phyloP scores from a whole-genome alignment of 1,139 yeast genomes.

The Pichia norvegensis region DNA sequence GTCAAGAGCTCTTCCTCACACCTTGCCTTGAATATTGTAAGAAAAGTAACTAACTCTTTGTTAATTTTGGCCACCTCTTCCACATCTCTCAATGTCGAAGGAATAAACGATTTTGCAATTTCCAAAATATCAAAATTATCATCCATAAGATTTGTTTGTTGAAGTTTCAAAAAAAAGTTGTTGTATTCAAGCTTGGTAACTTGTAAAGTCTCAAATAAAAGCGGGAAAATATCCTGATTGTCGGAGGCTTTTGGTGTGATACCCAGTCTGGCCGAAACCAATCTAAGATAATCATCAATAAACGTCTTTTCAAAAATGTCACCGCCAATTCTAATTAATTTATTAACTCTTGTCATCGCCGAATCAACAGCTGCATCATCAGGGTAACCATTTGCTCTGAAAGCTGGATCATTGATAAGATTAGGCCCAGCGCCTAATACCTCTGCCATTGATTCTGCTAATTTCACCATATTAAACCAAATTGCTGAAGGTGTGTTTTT shows the following conservation, averaged over 20 bases:
- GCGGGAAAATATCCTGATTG: constrained; percentile 46
- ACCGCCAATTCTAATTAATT: constrained; percentile 55
- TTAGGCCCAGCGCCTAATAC: constrained; percentile 63
- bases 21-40: constrained; percentile 34
- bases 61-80: constrained; percentile 31
- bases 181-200: constrained; percentile 70
- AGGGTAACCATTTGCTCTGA: constrained; percentile 30
- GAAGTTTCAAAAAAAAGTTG: constrained; percentile 61
- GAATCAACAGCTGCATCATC: constrained; percentile 43
- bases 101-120: constrained; percentile 21
- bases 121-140: constrained; percentile 26
- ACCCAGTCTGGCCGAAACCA: constrained; percentile 68
- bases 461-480: constrained; percentile 87
- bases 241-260: constrained; percentile 38
- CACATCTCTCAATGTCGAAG: constrained; percentile 21
- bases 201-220: constrained; percentile 56
- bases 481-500: constrained; percentile 76
- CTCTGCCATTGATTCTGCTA: constrained; percentile 81
- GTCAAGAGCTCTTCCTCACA: constrained; percentile 32
- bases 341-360: constrained; percentile 55
- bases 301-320: constrained; percentile 59
- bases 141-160: constrained; percentile 32
- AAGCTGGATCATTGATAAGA: constrained; percentile 36
- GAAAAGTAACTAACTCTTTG: constrained; percentile 34
- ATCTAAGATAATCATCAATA: constrained; percentile 48